phyloP scores from a whole-genome alignment of 345 rosid species.

The Moricandia moricandioides region DNA sequence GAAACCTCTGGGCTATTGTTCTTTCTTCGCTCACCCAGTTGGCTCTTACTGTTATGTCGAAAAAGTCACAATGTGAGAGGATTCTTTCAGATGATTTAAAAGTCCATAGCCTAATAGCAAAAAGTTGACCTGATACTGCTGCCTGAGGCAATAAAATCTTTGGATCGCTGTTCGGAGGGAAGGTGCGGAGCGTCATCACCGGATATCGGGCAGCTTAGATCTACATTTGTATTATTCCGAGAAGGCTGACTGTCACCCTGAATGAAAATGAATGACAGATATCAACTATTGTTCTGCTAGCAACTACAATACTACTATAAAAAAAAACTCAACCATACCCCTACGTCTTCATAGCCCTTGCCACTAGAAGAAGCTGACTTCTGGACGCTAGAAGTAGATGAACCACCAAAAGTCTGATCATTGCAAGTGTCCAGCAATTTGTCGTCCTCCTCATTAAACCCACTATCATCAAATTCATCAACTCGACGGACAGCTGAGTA shows the following conservation, averaged over 20 bases:
- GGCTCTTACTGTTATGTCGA: no score
- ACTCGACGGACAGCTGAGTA: slow-evolving; percentile 74
- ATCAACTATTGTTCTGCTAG: slow-evolving; percentile 7
- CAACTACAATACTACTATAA: slow-evolving; percentile 8
- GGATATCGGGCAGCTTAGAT: slow-evolving; percentile 34
- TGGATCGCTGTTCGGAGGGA: slow-evolving; percentile 45
- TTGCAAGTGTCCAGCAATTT: slow-evolving; percentile 55
- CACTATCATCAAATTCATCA: slow-evolving; percentile 60
- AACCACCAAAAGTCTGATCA: slow-evolving; percentile 58
- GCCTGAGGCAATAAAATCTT: slow-evolving; percentile 37
- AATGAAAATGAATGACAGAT: slow-evolving; percentile 21
- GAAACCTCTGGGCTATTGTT: no score
- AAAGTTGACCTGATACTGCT: slow-evolving; percentile 54
- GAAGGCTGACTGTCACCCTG: slow-evolving; percentile 59
- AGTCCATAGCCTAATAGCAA: background rate
- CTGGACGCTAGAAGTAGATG: slow-evolving; percentile 40
- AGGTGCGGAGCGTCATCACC: slow-evolving; percentile 45
- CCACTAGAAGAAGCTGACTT: slow-evolving; percentile 39
- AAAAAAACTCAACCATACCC: slow-evolving; percentile 25
- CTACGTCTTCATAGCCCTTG: slow-evolving; percentile 43
- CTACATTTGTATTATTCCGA: slow-evolving; percentile 41
- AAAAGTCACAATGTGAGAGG: no score
- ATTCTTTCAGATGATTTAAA: no score
- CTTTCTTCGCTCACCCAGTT: no score
- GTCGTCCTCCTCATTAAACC: slow-evolving; percentile 67